These are phyloP conservation scores for Penicillium crustosum DNA, from an alignment of 2,329 filamentous ascomycete species.

Conservation along the genomic window DNA sequence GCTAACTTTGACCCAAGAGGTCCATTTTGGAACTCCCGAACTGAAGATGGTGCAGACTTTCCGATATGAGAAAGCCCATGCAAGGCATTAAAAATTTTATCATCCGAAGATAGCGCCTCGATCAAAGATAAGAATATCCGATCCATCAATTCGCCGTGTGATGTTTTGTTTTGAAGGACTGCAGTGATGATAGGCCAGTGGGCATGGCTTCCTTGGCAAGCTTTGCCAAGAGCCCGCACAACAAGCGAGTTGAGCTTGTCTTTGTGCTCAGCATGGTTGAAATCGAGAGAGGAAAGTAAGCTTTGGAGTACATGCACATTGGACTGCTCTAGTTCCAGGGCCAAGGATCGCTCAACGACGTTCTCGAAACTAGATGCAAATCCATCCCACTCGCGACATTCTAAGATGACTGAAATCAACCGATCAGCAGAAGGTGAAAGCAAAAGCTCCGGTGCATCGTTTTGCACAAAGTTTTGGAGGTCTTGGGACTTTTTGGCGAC, in stretches of 20 bases:
- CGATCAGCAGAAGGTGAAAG: conserved; percentile 67
- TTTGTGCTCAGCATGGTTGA: conserved; percentile 38
- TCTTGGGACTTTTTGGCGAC: conserved; percentile 42
- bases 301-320: conserved; percentile 40
- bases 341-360: conserved; percentile 37
- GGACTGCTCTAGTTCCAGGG: conserved; percentile 33
- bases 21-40: conserved; percentile 47
- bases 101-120: conserved; percentile 42
- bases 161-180: conserved; percentile 40
- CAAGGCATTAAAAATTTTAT: conserved; percentile 37
- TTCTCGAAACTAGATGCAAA: conserved; percentile 43
- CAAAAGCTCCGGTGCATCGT: conserved; percentile 60
- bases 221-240: conserved; percentile 37
- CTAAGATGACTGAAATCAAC: conserved; percentile 65
- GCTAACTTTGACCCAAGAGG: conserved; percentile 52
- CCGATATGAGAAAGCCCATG: conserved; percentile 49
- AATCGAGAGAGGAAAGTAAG: conserved; percentile 40
- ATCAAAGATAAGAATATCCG: conserved; percentile 42
- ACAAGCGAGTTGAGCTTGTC: conserved; percentile 37
- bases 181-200: conserved; percentile 43
- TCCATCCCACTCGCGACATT: conserved; percentile 49
- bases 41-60: conserved; percentile 40
- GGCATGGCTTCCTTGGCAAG: conserved; percentile 36
- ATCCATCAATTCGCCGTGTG: conserved; percentile 34
- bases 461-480: conserved; percentile 55